Base-by-base conservation (phyloP, 768 basidiomycete genomes). In the Mycena galericulata region DNA sequence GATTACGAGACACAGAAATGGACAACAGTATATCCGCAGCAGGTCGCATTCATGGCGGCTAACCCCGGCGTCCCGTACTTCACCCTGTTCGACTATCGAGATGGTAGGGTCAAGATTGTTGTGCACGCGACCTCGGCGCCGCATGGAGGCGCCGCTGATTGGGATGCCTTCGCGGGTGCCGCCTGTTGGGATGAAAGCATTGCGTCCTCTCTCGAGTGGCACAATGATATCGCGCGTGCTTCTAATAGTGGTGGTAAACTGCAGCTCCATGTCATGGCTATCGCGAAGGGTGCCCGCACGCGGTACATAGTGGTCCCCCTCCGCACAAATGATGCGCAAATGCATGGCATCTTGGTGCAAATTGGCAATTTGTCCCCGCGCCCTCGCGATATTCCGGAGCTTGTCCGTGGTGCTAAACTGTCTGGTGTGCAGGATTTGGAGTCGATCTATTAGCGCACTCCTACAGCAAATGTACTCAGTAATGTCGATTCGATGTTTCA, bases 1-100 rank as follows among this genome's bases (percentile, higher is more conserved):
- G 50, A 32, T 11, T 51, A 51, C 50, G n/a, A 29, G 27, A 32
- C 50, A 51, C 50, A 51, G 24, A 51, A 51, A 51, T 51, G 50
- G 50, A 51, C 50, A 15, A 51, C 50, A n/a, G 30, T 51, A 12
- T 22, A 30, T n/a, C 50, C 50, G 17, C 27, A 51, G 50, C 50
- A 32, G 30, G 50, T 51, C 30, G 26, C 27, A 6, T 49, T 49
- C 47, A 49, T 49, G 26, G 47, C 47, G 7, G 27, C 7, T 11
- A 22, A 49, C 26, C 47, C 47, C 26, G 26, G 26, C 24, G 27
- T 9, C 7, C 26, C 26, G 26, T 49, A 49, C 26, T 49, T 49
- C 47, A 49, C 47, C 3, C 47, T 49, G 22, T 46, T 46, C 45
- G 45, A 46, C 22, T 46, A 46, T 26, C 20, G n/a, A 8, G n/a